A percentile compares a stretch with the other conserved stretches of the same genome.
Conservation (phyloP, 345 rosid species). For the Murraya koenigii region DNA sequence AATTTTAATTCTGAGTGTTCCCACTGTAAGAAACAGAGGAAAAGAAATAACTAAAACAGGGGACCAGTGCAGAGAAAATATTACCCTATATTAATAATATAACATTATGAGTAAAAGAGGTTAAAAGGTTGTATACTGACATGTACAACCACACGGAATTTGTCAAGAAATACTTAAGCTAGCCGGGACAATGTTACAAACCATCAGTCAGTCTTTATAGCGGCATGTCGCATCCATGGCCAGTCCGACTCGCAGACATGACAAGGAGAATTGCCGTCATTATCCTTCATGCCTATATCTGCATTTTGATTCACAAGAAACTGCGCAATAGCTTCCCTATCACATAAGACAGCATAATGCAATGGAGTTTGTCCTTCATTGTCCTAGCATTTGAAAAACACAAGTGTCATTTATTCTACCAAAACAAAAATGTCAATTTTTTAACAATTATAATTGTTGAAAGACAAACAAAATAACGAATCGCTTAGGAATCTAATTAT, state of each 20-base stretch:
- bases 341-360: conserved; percentile 92
- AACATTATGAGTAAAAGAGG: background rate
- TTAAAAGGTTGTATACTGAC: conserved; percentile 15
- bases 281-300: conserved; percentile 53
- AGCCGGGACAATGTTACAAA: background rate
- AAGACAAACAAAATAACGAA: conserved; percentile 10
- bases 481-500: background rate
- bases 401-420: background rate
- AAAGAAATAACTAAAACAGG: background rate
- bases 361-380: conserved; percentile 89
- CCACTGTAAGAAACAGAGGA: background rate
- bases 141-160: conserved; percentile 38
- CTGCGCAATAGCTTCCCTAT: conserved; percentile 72
- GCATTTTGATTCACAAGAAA: conserved; percentile 83
- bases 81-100: background rate
- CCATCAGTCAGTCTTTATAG: conserved; percentile 20
- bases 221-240: conserved; percentile 57
- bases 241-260: conserved; percentile 68
- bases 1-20: background rate
- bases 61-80: background rate
- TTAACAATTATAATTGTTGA: background rate
- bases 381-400: conserved; percentile 50
- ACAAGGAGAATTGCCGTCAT: conserved; percentile 57
- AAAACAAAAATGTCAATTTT: conserved; percentile 5
- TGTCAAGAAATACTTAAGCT: conserved; percentile 14